Evolutionary conservation across 2,329 filamentous ascomycete species (phyloP), one percentile per base, ranked within the genome.

Genomic region (Nannizzia gypsea): DNA sequence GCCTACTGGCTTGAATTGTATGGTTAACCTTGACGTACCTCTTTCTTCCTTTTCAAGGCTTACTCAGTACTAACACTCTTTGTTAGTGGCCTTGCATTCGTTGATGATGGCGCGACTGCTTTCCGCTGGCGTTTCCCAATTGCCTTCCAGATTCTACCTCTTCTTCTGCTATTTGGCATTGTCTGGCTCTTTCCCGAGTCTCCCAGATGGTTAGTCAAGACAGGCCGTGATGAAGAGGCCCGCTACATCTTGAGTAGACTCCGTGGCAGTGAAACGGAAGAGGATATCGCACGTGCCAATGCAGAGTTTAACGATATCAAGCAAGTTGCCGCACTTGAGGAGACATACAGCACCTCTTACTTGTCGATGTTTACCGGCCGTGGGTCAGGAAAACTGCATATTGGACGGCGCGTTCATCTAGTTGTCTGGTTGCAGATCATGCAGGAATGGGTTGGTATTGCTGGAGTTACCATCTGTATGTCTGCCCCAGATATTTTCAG

Each of bases 341-440:
- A 81, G 58, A 76, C 80, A 2, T 71, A 77, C 26, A 70, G 69
- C 36, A 81, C 81, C 55, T 83, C 80, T 0, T 88, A 88, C 65
- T 66, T 81, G 2, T 75, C 81, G 55, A 88, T 89, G 85, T 72
- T 89, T 1, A 83, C 86, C 58, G 84, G 84, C 1, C 79, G 82
- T 59, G 83, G 83, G 2, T 85, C 83, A 0, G 85, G 78, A 1
- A 82, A 86, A 57, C 70, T 88, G 6, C 85, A 88, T 63, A 85
- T 82, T 0, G 86, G 81, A 0, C 78, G 86, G 1, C 81, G 86
- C 4, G 84, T 88, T 0, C 84, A 88, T 66, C 77, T 89, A 1
- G 84, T 86, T 2, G 78, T 89, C 38, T 88, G 85, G 84, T 76
- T 88, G 6, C 84, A 88, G 71, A 85, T 88, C 50, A 80, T 88